Conservation (phyloP, 2,329 filamentous ascomycete genomes). For the Zarea fungicola region DNA sequence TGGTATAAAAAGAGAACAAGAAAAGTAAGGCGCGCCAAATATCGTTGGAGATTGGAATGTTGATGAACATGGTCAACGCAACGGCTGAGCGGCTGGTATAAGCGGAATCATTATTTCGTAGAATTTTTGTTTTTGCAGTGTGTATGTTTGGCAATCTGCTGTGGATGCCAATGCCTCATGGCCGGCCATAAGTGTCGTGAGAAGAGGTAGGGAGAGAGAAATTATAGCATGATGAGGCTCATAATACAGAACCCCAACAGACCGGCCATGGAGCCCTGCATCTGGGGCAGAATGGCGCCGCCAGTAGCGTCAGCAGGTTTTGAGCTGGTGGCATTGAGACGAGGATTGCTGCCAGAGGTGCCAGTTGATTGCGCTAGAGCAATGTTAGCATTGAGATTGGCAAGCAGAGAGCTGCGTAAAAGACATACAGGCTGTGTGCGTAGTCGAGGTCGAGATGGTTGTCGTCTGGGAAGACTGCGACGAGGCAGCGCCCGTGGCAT, state of each 20-base stretch:
- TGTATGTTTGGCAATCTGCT: background rate
- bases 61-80: constrained; percentile 4
- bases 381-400: background rate
- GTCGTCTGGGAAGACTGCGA: constrained; percentile 6
- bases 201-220: background rate
- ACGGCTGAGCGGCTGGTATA: background rate
- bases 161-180: constrained; percentile 6
- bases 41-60: background rate
- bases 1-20: background rate
- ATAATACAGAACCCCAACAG: constrained; percentile 34
- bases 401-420: background rate
- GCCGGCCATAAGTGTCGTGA: constrained; percentile 9
- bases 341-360: background rate
- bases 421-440: constrained; percentile 6
- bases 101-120: constrained; percentile 11
- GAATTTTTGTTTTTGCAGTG: background rate
- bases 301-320: constrained; percentile 25
- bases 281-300: constrained; percentile 27
- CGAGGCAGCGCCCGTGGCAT: constrained; percentile 12
- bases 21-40: constrained; percentile 3
- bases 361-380: constrained; percentile 5
- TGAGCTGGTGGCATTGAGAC: constrained; percentile 24
- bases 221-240: constrained; percentile 30
- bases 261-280: constrained; percentile 30
- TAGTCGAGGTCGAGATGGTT: background rate